Percentiles rank a stretch among this genome's conserved stretches.
Evolutionary conservation across 1,139 yeast species (phyloP).

Genomic region (Suhomyces kunorum): DNA sequence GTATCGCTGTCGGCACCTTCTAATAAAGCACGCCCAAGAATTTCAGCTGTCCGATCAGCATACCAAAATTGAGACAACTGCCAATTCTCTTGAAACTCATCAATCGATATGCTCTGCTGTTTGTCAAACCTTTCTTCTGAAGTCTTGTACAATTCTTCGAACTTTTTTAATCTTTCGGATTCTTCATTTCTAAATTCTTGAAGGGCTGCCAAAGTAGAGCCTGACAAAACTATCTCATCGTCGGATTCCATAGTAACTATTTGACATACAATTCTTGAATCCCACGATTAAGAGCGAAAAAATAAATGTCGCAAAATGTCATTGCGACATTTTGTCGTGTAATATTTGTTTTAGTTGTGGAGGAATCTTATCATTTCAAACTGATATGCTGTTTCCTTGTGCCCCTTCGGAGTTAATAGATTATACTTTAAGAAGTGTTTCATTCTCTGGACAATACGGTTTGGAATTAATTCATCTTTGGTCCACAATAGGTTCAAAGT

Average conservation of each 20-base stretch:
- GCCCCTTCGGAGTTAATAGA: constrained; percentile 29
- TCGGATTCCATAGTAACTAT: constrained; percentile 47
- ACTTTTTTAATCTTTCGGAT: constrained; percentile 55
- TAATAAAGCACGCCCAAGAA: constrained; percentile 65
- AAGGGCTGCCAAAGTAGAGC: constrained; percentile 75
- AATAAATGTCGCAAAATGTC: constrained; percentile 4
- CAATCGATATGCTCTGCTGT: constrained; percentile 43
- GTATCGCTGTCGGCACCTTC: constrained; percentile 76
- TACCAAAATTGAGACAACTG: constrained; percentile 93
- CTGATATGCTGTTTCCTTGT: constrained; percentile 22
- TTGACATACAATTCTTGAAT: too few species aligned
- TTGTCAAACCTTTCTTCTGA: constrained; percentile 57
- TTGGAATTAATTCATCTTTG: constrained; percentile 34
- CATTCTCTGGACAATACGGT: constrained; percentile 42
- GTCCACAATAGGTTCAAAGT: constrained; percentile 25
- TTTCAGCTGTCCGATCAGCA: constrained; percentile 66
- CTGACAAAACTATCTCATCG: constrained; percentile 54
- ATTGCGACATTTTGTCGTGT: constrained; percentile 11
- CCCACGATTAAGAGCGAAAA: too few species aligned
- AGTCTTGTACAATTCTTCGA: constrained; percentile 54
- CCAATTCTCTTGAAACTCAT: constrained; percentile 86
- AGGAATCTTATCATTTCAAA: not conserved
- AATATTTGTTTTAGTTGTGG: not conserved
- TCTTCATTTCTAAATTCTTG: constrained; percentile 73
- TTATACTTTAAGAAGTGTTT: constrained; percentile 30